Conservation (phyloP, 1,284 basidiomycete species). For the Ceraceosorus bombacis region DNA sequence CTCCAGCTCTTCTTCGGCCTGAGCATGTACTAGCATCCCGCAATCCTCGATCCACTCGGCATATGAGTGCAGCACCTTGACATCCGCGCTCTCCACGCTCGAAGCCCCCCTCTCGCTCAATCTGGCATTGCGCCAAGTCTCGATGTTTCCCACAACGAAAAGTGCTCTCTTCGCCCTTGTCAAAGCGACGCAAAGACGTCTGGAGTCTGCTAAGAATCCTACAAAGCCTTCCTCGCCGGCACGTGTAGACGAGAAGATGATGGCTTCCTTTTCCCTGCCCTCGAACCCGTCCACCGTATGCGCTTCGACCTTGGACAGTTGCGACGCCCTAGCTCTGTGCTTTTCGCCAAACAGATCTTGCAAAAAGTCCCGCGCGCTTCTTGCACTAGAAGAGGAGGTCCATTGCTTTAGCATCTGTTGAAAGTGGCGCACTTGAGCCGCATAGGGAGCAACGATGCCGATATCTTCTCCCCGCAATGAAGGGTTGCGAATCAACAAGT, state of each 20-base stretch:
- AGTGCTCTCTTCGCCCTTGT: conserved; percentile 85
- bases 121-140: conserved; percentile 60
- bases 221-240: conserved; percentile 63
- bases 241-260: conserved; percentile 85
- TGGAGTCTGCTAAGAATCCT: conserved; percentile 86
- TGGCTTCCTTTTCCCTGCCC: conserved; percentile 90
- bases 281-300: conserved; percentile 92
- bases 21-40: too few species aligned
- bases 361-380: not conserved
- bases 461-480: conserved; percentile 33
- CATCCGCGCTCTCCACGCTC: too few species aligned
- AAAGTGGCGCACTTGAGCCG: conserved; percentile 35
- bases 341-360: not conserved
- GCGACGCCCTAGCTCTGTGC: conserved; percentile 10
- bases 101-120: conserved; percentile 10
- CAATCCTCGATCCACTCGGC: too few species aligned
- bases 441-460: conserved; percentile 44
- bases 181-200: conserved; percentile 91
- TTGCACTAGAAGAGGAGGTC: not conserved
- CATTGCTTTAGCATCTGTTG: conserved; percentile 11
- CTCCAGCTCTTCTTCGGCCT: too few species aligned
- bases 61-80: too few species aligned
- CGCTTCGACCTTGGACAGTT: conserved; percentile 63
- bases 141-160: conserved; percentile 74
- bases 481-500: conserved; percentile 31